Evolutionary conservation across 2,329 filamentous ascomycete genomes (phyloP).

Genomic region (Sporothrix pallida): DNA sequence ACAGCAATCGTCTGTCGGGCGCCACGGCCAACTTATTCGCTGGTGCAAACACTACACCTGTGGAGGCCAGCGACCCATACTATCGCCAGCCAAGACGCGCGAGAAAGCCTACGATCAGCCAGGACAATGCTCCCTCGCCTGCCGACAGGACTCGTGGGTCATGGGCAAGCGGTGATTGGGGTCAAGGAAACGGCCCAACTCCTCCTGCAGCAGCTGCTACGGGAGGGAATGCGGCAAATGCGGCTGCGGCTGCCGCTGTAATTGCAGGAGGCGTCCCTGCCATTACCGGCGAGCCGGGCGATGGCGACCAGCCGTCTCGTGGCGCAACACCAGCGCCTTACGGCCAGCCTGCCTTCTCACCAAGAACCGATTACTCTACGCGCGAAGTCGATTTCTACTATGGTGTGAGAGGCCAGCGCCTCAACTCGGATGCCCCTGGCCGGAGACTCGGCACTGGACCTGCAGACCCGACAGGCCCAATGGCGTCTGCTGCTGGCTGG

Average conservation of each 20-base stretch:
- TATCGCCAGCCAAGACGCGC: conserved; percentile 83
- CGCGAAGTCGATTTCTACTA: conserved; percentile 98
- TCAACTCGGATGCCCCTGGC: conserved; percentile 80
- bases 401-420: conserved; percentile 82
- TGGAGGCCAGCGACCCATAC: conserved; percentile 74
- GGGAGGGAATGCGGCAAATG: not conserved
- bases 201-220: conserved; percentile 45
- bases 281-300: conserved; percentile 38
- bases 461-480: conserved; percentile 89
- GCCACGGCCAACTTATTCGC: not conserved
- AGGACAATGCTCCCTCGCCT: conserved; percentile 57
- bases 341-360: conserved; percentile 52
- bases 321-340: conserved; percentile 54
- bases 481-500: conserved; percentile 89
- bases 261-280: conserved; percentile 1
- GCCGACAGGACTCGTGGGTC: conserved; percentile 47
- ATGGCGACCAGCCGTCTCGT: conserved; percentile 52
- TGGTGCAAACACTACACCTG: conserved; percentile 44
- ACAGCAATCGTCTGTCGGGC: conserved; percentile 42
- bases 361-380: conserved; percentile 84
- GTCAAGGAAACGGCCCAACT: conserved; percentile 41
- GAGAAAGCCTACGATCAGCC: conserved; percentile 46
- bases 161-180: conserved; percentile 48
- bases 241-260: not conserved
- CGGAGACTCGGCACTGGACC: conserved; percentile 91